Percentiles rank a stretch among this genome's conserved stretches.
phyloP scores from a whole-genome alignment of 2,329 filamentous ascomycete species.

The Talaromyces funiculosus region DNA sequence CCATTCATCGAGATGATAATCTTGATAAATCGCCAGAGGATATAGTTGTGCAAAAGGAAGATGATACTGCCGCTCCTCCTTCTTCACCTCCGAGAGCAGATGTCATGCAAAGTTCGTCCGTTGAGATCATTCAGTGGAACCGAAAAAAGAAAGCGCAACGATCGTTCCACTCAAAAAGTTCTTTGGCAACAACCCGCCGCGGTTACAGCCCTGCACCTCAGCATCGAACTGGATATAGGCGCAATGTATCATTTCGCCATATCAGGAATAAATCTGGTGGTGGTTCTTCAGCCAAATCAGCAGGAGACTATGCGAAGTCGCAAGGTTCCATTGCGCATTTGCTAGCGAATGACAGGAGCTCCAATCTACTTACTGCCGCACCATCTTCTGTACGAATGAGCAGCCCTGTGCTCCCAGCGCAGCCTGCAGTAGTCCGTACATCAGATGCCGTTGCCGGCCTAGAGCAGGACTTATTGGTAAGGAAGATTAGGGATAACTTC shows the following conservation, averaged over 20 bases:
- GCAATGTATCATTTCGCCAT: slow-evolving; percentile 60
- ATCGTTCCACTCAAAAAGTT: slow-evolving; percentile 43
- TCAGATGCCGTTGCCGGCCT: slow-evolving; percentile 24
- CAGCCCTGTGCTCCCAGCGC: slow-evolving; percentile 35
- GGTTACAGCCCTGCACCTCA: slow-evolving; percentile 29
- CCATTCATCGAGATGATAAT: slow-evolving; percentile 53
- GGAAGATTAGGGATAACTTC: slow-evolving; percentile 41
- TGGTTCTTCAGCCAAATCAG: slow-evolving; percentile 22
- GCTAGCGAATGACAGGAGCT: slow-evolving; percentile 21
- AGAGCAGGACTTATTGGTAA: slow-evolving; percentile 29
- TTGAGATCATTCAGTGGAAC: slow-evolving; percentile 28
- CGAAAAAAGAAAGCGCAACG: slow-evolving; percentile 30
- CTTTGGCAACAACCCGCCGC: slow-evolving; percentile 44
- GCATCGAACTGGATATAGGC: slow-evolving; percentile 49
- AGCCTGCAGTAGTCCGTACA: slow-evolving; percentile 33
- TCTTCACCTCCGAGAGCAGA: slow-evolving; percentile 10
- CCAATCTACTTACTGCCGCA: slow-evolving; percentile 16
- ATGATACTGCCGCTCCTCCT: slow-evolving; percentile 5
- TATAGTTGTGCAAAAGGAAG: slow-evolving; percentile 6
- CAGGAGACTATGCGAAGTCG: slow-evolving; percentile 20
- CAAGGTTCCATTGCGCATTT: slow-evolving; percentile 22
- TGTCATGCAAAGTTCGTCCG: slow-evolving; percentile 23
- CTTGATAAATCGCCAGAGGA: slow-evolving; percentile 20
- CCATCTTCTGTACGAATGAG: slow-evolving; percentile 12
- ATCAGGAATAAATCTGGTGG: slow-evolving; percentile 38